phyloP scores from a whole-genome alignment of 306 rosid genomes.

The Prunus dulcis region DNA sequence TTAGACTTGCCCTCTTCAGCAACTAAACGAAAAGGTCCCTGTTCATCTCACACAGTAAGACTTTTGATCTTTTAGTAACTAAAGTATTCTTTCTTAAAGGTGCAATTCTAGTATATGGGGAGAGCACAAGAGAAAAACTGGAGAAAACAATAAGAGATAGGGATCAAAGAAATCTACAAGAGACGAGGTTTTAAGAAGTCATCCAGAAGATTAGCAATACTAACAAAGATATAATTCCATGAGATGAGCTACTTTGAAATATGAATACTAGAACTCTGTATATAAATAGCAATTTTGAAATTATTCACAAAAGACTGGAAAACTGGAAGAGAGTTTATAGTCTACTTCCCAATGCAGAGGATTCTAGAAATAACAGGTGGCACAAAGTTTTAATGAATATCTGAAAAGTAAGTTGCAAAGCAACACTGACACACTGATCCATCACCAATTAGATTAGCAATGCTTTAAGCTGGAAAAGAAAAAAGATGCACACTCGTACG shows the following conservation, averaged over 20 bases:
- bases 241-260: neutral
- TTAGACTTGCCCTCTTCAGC: slow-evolving; percentile 98
- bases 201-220: slow-evolving; percentile 1
- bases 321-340: neutral
- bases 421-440: neutral
- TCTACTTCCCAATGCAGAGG: neutral
- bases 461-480: neutral
- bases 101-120: neutral
- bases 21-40: slow-evolving; percentile 97
- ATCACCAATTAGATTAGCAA: neutral
- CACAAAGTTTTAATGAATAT: neutral
- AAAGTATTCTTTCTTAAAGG: neutral
- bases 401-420: neutral
- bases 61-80: neutral
- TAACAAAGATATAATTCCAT: neutral
- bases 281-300: neutral
- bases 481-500: neutral
- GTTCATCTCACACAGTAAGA: slow-evolving; percentile 13
- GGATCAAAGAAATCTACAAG: neutral
- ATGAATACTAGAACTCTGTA: neutral
- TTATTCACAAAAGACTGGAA: neutral
- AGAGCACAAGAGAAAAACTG: neutral
- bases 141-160: neutral
- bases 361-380: neutral
- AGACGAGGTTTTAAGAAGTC: neutral